Evolutionary conservation across 2,329 filamentous ascomycete genomes (phyloP), one percentile per base, ranked within the genome.

Genomic region (Podosphaera fusca): DNA sequence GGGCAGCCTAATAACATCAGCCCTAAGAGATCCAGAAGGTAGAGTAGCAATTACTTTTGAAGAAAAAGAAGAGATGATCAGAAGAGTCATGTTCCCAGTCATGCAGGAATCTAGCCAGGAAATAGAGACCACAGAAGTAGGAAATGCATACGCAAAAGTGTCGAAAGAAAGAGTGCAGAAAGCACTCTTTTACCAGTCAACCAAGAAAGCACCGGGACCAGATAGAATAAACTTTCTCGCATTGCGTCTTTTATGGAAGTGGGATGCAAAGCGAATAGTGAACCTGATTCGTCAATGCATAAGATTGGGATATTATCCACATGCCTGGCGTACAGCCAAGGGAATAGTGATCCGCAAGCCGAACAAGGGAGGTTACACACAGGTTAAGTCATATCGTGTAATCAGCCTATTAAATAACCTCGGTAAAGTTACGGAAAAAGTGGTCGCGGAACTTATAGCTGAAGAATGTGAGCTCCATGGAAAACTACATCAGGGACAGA

Each of bases 41-140:
- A 3, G 4, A 40, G 42, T 55, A 40, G 34, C 52, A 40, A 14
- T 42, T 12, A 55, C 34, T 14, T 21, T 42, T 21, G 52, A 55
- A 31, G 52, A 55, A 55, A 55, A 55, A 35, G 52, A 55, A 42
- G 36, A 55, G 42, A 55, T 55, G 52, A 55, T 55, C 14, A 14
- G 52, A 35, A 21, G 29, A 29, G 36, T 33, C 8, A 55, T 31
- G 29, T 42, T 30, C 29, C 34, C 52, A 12, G 21, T 21, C 21
- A 21, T 21, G 21, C 21, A 21, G 21, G 21, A 21, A 21, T 21
- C 21, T 21, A 21, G 21, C 21, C 21, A 21, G 21, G 21, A 21
- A 21, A 21, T 21, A 21, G 21, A 21, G 33, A 31, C 52, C 36
- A 40, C 12, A 21, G 9, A 2, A 30, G n/a, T 21, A 40, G 35